Percentiles rank a stretch among this genome's conserved stretches.
Evolutionary conservation across 176 grass and related monocot genomes (phyloP).

Genomic region (Bothriochloa decipiens): DNA sequence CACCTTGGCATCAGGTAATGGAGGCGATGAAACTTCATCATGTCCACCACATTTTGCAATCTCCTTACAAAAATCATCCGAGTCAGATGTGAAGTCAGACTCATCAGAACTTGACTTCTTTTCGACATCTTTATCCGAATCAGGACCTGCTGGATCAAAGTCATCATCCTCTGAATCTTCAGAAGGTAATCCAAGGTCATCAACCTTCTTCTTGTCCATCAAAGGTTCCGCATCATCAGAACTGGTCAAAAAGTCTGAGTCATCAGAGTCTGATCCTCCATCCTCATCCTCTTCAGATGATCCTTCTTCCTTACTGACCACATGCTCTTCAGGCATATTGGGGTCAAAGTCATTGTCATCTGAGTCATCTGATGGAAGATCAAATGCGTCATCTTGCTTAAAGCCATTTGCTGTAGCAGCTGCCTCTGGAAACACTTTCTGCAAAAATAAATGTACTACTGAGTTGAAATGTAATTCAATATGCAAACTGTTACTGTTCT

Average conservation of each 20-base stretch:
- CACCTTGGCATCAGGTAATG: slow-evolving; percentile 29
- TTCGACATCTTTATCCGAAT: slow-evolving; percentile 62
- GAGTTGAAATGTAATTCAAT: slow-evolving; percentile 28
- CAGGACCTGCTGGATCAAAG: slow-evolving; percentile 65
- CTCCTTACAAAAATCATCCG: slow-evolving; percentile 83
- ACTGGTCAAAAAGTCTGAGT: slow-evolving; percentile 64
- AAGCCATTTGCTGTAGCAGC: slow-evolving; percentile 46
- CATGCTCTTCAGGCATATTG: slow-evolving; percentile 45
- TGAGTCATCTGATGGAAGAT: slow-evolving; percentile 87
- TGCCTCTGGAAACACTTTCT: slow-evolving; percentile 94
- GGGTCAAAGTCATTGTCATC: slow-evolving; percentile 80
- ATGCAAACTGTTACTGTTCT: slow-evolving; percentile 14
- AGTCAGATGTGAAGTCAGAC: slow-evolving; percentile 87
- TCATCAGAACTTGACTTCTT: slow-evolving; percentile 57
- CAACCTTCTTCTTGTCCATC: slow-evolving; percentile 46
- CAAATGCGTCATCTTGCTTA: slow-evolving; percentile 50
- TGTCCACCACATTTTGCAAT: slow-evolving; percentile 55
- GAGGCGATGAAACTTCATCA: slow-evolving; percentile 52
- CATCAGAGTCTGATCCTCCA: slow-evolving; percentile 70
- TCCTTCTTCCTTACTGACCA: slow-evolving; percentile 45
- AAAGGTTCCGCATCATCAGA: slow-evolving; percentile 55
- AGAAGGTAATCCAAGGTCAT: slow-evolving; percentile 63
- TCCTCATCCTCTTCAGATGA: slow-evolving; percentile 49
- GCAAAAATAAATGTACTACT: slow-evolving; percentile 40
- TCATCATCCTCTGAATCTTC: slow-evolving; percentile 90